Conservation (phyloP, 2,329 filamentous ascomycete genomes). For the Fusarium verticillioides region DNA sequence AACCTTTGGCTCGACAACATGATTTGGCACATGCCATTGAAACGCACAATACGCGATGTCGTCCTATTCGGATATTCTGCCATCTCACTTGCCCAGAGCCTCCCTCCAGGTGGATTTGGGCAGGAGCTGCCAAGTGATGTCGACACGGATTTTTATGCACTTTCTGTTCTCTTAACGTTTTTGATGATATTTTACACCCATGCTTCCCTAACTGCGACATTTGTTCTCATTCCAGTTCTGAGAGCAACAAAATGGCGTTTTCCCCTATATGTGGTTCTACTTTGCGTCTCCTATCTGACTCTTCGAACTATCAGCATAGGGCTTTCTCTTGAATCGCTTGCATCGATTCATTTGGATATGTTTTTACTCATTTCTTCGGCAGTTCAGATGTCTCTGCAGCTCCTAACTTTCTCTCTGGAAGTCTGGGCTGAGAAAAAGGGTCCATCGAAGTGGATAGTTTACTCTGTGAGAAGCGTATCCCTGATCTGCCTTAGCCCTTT, state of each 20-base stretch:
- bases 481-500: background rate
- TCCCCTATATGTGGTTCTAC: accelerated
- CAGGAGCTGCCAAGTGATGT: no score
- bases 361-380: background rate
- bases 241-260: background rate
- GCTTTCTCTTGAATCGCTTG: accelerated
- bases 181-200: background rate
- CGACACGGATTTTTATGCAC: no score
- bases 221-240: accelerated
- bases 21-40: accelerated
- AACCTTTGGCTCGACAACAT: background rate
- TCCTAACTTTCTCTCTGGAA: background rate
- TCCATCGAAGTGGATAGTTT: background rate
- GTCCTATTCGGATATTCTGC: background rate
- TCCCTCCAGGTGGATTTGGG: background rate
- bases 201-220: background rate
- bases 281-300: background rate
- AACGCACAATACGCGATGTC: background rate
- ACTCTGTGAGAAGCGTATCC: accelerated
- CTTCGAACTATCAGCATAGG: background rate
- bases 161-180: no score
- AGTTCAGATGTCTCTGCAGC: accelerated
- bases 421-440: background rate
- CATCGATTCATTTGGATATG: accelerated
- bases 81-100: accelerated